Base-by-base conservation (phyloP, 768 basidiomycete species). In the Trichaptum fuscoviolaceum region DNA sequence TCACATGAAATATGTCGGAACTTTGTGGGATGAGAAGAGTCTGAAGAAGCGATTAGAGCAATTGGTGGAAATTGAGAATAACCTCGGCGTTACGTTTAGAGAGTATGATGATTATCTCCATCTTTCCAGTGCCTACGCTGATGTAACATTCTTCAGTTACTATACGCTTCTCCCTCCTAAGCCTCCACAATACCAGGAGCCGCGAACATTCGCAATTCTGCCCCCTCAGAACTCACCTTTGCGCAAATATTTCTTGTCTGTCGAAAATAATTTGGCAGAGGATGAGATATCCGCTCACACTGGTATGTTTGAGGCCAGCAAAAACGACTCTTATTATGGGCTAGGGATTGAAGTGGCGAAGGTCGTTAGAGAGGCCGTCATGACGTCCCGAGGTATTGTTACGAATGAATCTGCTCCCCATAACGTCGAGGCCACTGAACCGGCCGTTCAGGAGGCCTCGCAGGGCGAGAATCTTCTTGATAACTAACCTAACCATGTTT, bases 281-380 rank as follows among this genome's bases (percentile, higher is more conserved):
- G 90, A 95, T 72, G 95, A 96, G 75, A 77, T 96, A 9, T 81
- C 89, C 67, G 95, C 93, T 7, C 95, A 98, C 73, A 92, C 86
- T 36, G 88, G 88, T 35, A 96, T 98, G 91, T 98, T 97, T 77
- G 82, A 84, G 66, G 83, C 86, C 6, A 83, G 80, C 69, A 87
- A 86, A 25, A 96, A 97, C 71, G 94, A 96, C 70, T 94, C 94
- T 23, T 97, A 94, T 76, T 96, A 96, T 72, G 87, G 87, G 70
- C 80, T 97, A 7, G 95, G 94, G 0, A 78, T 96, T 42, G 78
- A 83, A 59, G 84, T 86, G 0, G 88, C 86, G 20, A 81, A 84
- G 63, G 70, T 86, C 26, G 84, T 93, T 66, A 81, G 87, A 64
- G 84, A 88, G 65, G 86, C 86, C 0, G 74, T 90, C 20, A 72